These are phyloP conservation scores for Neocallimastix lanati DNA, from an alignment of 192 early-diverging fungal species.

Conservation along the genomic window DNA sequence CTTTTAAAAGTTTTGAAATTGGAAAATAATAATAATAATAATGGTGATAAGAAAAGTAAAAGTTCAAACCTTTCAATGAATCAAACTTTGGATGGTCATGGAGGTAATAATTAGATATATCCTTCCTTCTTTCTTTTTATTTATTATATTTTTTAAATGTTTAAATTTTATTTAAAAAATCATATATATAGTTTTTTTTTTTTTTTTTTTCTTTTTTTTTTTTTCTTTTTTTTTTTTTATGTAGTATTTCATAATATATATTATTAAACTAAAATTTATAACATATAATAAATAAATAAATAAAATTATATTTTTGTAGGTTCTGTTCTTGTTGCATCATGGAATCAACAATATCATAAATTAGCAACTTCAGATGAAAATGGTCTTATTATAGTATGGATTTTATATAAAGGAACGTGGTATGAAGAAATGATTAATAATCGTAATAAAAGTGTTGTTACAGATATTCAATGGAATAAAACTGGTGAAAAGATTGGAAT, in stretches of 20 bases:
- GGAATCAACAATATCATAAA: constrained; percentile 33
- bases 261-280: too few species aligned
- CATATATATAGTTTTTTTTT: too few species aligned
- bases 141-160: too few species aligned
- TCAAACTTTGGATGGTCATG: constrained; percentile 39
- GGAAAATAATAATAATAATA: constrained; percentile 12
- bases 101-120: not conserved
- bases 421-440: constrained; percentile 57
- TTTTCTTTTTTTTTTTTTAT: too few species aligned
- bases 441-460: constrained; percentile 34
- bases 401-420: constrained; percentile 42
- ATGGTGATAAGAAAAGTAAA: not conserved
- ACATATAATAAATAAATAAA: too few species aligned
- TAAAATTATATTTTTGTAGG: too few species aligned
- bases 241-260: too few species aligned
- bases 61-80: constrained; percentile 35
- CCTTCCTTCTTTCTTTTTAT: not conserved
- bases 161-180: too few species aligned
- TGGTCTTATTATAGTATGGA: constrained; percentile 46
- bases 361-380: constrained; percentile 37
- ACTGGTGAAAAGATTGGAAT: constrained; percentile 36
- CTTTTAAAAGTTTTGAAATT: constrained; percentile 43
- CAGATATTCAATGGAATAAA: constrained; percentile 39
- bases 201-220: too few species aligned
- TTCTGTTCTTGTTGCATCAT: constrained; percentile 25